phyloP scores from a whole-genome alignment of 1,284 basidiomycete genomes.

The Heterobasidion parviporum region DNA sequence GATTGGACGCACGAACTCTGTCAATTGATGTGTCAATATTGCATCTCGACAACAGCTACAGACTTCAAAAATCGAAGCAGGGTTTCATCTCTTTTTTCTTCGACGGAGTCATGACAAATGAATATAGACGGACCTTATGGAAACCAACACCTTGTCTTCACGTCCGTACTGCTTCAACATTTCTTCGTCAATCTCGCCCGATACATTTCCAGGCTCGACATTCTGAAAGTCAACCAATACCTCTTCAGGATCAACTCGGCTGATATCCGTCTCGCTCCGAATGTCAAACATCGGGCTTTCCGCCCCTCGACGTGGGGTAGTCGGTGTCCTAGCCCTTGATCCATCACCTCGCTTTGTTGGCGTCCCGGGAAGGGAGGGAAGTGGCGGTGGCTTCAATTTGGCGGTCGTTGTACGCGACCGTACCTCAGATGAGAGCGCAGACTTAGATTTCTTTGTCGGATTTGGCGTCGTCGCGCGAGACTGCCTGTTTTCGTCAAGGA shows the following conservation, averaged over 20 bases:
- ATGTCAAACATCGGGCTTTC: conserved; percentile 35
- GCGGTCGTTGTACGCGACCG: conserved; percentile 29
- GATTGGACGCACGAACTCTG: conserved; percentile 63
- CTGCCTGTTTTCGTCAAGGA: conserved; percentile 13
- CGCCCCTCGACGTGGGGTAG: conserved; percentile 28
- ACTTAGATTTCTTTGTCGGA: conserved; percentile 60
- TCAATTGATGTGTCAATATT: not conserved
- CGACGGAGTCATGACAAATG: not conserved
- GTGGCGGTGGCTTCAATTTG: conserved; percentile 26
- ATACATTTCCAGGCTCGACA: conserved; percentile 60
- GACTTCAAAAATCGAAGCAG: too few relatives aligned
- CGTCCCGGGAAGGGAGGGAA: conserved; percentile 42
- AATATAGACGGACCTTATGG: conserved; percentile 53
- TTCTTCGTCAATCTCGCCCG: conserved; percentile 54
- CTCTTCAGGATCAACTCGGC: conserved; percentile 66
- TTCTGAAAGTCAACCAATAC: conserved; percentile 65
- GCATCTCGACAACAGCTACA: not conserved
- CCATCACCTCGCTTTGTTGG: conserved; percentile 31
- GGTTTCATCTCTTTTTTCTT: not conserved
- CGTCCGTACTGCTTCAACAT: conserved; percentile 46
- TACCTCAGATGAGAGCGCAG: conserved; percentile 52
- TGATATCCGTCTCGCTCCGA: conserved; percentile 67
- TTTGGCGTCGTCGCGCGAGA: conserved; percentile 24
- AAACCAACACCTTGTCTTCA: conserved; percentile 84
- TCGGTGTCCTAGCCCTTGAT: conserved; percentile 36